These are phyloP conservation scores for Acanthamoeba royreba DNA, from an alignment of 208 protist species.

Conservation along the genomic window DNA sequence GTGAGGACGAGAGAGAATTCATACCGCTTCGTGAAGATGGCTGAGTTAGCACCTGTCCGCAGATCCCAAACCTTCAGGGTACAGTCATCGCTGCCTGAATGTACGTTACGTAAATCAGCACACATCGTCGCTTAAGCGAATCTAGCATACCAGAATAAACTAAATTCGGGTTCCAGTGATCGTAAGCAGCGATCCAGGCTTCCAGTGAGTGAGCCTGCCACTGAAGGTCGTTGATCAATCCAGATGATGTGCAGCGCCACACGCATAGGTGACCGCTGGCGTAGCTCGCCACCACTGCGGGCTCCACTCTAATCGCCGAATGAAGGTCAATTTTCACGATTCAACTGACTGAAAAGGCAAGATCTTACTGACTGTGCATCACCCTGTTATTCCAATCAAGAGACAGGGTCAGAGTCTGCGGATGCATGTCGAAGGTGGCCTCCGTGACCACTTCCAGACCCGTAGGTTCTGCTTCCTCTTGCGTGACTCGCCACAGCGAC, in stretches of 20 bases:
- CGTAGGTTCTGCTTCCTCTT: neutral
- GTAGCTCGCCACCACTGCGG: constrained; percentile 3
- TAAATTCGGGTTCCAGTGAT: constrained; percentile 14
- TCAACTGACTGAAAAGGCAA: neutral
- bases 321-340: too few species aligned
- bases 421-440: neutral
- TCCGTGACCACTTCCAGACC: neutral
- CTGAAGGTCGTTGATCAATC: neutral
- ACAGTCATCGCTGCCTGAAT: constrained; percentile 12
- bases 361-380: neutral
- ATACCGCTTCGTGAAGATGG: constrained; percentile 30
- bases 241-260: neutral
- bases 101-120: neutral
- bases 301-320: neutral
- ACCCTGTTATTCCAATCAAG: constrained; percentile 31
- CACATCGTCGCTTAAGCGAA: neutral
- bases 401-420: neutral
- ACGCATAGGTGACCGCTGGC: neutral
- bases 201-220: constrained; percentile 41
- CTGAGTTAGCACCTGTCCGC: neutral
- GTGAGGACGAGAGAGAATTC: neutral
- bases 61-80: constrained; percentile 13
- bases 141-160: neutral
- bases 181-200: constrained; percentile 24
- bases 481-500: neutral